Evolutionary conservation across 140 eudicot genomes (phyloP).

Genomic region (Stevia rebaudiana): DNA sequence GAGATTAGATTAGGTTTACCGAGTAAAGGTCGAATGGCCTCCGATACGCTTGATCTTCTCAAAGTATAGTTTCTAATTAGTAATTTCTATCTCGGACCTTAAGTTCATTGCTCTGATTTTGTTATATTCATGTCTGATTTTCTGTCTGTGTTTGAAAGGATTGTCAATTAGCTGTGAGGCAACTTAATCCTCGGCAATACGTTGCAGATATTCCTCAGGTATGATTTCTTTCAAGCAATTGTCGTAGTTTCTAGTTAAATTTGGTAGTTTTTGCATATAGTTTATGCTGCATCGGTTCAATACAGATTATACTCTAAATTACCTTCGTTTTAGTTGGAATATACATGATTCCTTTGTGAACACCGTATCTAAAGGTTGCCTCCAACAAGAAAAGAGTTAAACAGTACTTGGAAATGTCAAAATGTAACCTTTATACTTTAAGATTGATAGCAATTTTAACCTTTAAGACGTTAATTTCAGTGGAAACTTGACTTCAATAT

Average conservation of each 20-base stretch:
- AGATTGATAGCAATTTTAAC: not conserved
- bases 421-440: not conserved
- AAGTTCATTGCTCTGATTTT: not conserved
- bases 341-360: not conserved
- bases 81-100: not conserved
- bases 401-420: not conserved
- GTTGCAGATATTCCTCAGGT: conserved; percentile 97
- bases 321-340: not conserved
- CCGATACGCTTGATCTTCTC: conserved; percentile 80
- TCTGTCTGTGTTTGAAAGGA: conserved; percentile 35
- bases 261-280: not conserved
- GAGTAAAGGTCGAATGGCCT: conserved; percentile 93
- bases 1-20: conserved; percentile 84
- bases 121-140: conserved; percentile 4
- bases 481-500: not conserved
- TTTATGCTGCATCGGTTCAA: not conserved
- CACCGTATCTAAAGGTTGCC: not conserved
- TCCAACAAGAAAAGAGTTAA: not conserved
- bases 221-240: not conserved
- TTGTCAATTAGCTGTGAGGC: conserved; percentile 89
- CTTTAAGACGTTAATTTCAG: not conserved
- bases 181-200: conserved; percentile 89
- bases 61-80: conserved; percentile 46
- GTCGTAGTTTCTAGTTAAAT: not conserved
- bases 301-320: not conserved